Percentiles rank a stretch among this genome's conserved stretches.
These are phyloP conservation scores for Priceomyces melissophilus DNA, from an alignment of 805 yeast genomes.

Conservation along the genomic window DNA sequence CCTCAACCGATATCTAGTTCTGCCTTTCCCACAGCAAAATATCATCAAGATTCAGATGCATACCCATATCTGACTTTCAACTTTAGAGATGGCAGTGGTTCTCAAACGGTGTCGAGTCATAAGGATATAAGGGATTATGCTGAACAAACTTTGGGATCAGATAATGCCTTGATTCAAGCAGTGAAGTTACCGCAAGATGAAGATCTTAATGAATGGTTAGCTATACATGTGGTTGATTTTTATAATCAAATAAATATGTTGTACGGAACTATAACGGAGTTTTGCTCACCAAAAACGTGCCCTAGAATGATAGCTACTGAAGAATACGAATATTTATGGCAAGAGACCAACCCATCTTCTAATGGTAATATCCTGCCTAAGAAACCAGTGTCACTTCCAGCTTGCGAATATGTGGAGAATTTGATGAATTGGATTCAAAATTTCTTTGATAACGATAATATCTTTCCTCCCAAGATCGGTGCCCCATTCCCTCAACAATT, in stretches of 20 bases:
- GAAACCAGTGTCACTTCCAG: constrained; percentile 83
- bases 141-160: constrained; percentile 92
- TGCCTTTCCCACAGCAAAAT: constrained; percentile 26
- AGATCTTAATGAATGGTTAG: constrained; percentile 90
- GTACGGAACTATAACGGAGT: constrained; percentile 92
- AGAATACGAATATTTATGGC: constrained; percentile 97
- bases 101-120: constrained; percentile 48
- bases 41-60: constrained; percentile 9
- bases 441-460: constrained; percentile 84
- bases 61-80: constrained; percentile 32
- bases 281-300: constrained; percentile 92
- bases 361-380: constrained; percentile 33
- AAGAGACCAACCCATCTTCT: constrained; percentile 53
- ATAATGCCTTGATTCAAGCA: constrained; percentile 85
- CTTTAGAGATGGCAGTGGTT: constrained; percentile 12
- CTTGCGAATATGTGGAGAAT: constrained; percentile 92
- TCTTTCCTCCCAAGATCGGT: constrained; percentile 86
- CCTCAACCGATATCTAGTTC: constrained; percentile 36
- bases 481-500: constrained; percentile 91
- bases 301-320: constrained; percentile 98
- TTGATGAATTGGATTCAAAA: constrained; percentile 94
- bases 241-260: constrained; percentile 95
- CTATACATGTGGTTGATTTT: constrained; percentile 96
- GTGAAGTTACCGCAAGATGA: constrained; percentile 93
- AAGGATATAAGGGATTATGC: constrained; percentile 83